These are phyloP conservation scores for Geotrichum europaeum DNA, from an alignment of 1,139 yeast genomes.

Conservation along the genomic window DNA sequence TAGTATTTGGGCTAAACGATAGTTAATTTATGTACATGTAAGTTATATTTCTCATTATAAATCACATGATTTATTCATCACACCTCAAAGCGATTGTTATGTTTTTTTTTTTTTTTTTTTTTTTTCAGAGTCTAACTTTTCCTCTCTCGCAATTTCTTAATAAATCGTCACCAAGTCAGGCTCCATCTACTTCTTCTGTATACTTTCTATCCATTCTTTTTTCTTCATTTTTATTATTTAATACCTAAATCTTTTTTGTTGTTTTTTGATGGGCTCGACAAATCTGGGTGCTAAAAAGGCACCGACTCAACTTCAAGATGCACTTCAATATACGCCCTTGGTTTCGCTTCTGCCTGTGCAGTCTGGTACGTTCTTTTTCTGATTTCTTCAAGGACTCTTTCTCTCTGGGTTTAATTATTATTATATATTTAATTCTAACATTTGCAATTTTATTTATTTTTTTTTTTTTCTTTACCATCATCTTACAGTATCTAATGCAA, in stretches of 20 bases:
- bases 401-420: too few species aligned
- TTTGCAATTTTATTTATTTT: neutral
- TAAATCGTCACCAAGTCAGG: neutral
- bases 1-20: too few species aligned
- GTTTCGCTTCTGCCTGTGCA: slow-evolving; percentile 18
- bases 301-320: slow-evolving; percentile 16
- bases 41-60: neutral
- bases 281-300: slow-evolving; percentile 10
- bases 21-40: too few species aligned
- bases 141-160: neutral
- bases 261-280: slow-evolving; percentile 3
- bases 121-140: neutral
- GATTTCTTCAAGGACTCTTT: neutral
- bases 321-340: slow-evolving; percentile 18
- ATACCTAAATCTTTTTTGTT: neutral
- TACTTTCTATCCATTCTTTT: neutral
- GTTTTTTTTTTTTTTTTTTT: neutral
- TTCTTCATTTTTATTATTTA: neutral
- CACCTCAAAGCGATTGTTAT: neutral
- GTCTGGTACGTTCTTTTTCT: slow-evolving; percentile 10
- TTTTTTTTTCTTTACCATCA: neutral
- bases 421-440: neutral
- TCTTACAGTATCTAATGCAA: slow-evolving; percentile 5
- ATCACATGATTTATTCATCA: neutral
- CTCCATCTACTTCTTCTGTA: neutral